Percentiles rank a stretch among this genome's conserved stretches.
These are phyloP conservation scores for Triadica sebifera DNA, from an alignment of 345 rosid genomes.

Conservation along the genomic window DNA sequence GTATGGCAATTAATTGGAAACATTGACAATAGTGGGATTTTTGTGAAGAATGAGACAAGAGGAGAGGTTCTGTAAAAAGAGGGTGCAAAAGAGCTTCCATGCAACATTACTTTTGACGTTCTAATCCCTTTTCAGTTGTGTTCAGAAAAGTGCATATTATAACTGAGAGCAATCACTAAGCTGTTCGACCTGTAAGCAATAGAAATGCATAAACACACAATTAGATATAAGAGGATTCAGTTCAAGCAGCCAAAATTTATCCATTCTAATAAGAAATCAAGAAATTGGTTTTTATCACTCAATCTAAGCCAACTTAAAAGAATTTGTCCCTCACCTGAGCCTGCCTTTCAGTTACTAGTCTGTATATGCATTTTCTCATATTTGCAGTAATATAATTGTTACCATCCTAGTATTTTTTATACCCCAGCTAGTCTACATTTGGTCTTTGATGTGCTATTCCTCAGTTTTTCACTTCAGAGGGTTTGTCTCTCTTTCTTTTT, in stretches of 20 bases:
- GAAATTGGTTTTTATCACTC: no score
- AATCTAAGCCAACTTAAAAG: no score
- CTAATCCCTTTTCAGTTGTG: not conserved
- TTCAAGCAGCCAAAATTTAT: not conserved
- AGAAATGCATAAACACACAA: not conserved
- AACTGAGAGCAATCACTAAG: not conserved
- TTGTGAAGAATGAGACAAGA: constrained; percentile 29
- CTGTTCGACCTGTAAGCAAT: not conserved
- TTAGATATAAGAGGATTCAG: not conserved
- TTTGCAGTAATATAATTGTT: no score
- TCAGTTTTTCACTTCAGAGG: no score
- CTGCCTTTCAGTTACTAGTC: no score
- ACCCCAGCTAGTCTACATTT: no score
- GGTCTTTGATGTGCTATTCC: no score
- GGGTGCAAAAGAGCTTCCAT: constrained; percentile 38
- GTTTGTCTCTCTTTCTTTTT: no score
- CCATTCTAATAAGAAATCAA: no score
- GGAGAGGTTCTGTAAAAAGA: constrained; percentile 32
- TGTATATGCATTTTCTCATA: no score
- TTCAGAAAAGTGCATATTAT: not conserved
- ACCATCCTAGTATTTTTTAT: no score
- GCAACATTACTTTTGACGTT: constrained; percentile 35
- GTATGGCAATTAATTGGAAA: constrained; percentile 8
- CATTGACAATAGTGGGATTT: constrained; percentile 31
- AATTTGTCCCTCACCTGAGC: no score